Evolutionary conservation across 2,329 filamentous ascomycete species (phyloP), one percentile per base, ranked within the genome.

Genomic region (Elsinoe batatas): DNA sequence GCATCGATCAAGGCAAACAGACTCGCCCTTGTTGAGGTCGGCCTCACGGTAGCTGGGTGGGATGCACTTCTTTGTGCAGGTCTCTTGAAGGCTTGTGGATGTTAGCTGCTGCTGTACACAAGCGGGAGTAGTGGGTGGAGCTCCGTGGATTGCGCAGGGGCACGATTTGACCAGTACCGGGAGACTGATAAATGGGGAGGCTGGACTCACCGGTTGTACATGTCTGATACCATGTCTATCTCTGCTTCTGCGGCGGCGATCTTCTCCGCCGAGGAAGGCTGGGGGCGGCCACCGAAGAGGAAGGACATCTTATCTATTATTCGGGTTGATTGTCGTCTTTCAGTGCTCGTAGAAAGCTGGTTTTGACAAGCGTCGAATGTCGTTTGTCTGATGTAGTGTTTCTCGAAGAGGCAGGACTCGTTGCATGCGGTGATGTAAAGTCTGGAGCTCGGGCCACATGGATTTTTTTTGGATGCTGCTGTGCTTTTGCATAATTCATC

Each of bases 1-100:
- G 76, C 94, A 98, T 68, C 93, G 88, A 76, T 98, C 93, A 64
- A 98, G 84, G 77, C 94, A 98, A 65, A 98, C 93, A 64, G 87
- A 90, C 76, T 98, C 93, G 79, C 91, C 94, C 78, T 98, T 98
- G 82, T 96, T 95, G 67, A 98, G 84, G 65, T 98, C 91, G 71
- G 82, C 83, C 77, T 98, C 93, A 71, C 90, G 89, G 82, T 97
- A 98, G 66, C 91, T 84, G 67, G 77, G 79, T 60, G 91, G 91
- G 64, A 98, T 82, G 76, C 93, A 98, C 79, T 98, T 98, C 71
- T 86, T 83, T 63, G 87, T 83, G 82, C 93, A 98, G 60, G 88
- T 87, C 73, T 88, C 84, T 67, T 89, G 85, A 61, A 97, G 81
- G 63, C 67, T 69, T 53, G 1, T 2, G 30, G 54, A 30, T 18